Conservation (phyloP, 257 asterid genomes). For the Solanum sparsipilum region DNA sequence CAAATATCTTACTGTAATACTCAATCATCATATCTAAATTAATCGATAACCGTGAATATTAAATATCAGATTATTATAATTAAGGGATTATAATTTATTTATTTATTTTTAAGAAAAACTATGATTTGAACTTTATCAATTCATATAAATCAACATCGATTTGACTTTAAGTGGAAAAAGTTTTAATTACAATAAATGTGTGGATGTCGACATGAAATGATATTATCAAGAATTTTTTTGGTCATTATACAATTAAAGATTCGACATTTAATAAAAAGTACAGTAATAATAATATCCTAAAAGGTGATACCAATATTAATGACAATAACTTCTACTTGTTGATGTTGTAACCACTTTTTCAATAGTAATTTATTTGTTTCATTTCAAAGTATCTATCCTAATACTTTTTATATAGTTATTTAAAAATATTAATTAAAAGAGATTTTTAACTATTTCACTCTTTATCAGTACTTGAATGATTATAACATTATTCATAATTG, state of each 20-base stretch:
- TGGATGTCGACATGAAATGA: neutral
- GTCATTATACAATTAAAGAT: neutral
- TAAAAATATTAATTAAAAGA: neutral
- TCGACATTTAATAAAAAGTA: neutral
- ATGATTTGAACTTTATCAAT: neutral
- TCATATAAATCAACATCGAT: neutral
- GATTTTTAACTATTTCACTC: neutral
- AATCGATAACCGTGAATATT: too few relatives aligned
- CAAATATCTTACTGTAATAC: too few relatives aligned
- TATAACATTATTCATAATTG: neutral
- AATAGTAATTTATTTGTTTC: neutral
- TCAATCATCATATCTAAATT: neutral
- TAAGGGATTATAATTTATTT: neutral
- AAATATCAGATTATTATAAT: too few relatives aligned
- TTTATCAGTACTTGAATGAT: neutral
- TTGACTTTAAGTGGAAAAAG: neutral
- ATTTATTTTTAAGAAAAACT: too few relatives aligned
- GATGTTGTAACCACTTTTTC: neutral
- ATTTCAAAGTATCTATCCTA: neutral
- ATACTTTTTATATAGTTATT: neutral
- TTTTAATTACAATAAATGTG: neutral
- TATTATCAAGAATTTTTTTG: neutral
- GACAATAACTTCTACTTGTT: neutral
- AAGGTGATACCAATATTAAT: neutral
- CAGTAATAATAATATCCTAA: neutral